A percentile compares a stretch with the other conserved stretches of the same genome.
These are phyloP conservation scores for Kurtzmaniella quercitrusa DNA, from an alignment of 1,139 yeast species.

Conservation along the genomic window DNA sequence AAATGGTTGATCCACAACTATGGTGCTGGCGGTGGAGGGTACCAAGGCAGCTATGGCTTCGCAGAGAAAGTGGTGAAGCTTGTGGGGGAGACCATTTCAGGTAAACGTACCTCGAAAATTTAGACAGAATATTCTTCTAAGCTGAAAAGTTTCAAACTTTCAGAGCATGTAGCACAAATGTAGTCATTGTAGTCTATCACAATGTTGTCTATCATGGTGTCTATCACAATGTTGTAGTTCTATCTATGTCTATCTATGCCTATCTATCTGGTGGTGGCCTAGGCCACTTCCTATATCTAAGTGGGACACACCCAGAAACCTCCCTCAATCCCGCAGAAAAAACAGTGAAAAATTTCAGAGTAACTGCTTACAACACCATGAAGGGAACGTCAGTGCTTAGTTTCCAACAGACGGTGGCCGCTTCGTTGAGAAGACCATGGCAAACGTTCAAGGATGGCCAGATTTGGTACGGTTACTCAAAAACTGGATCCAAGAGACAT, in stretches of 20 bases:
- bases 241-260: too few relatives aligned
- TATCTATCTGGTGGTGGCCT: too few relatives aligned
- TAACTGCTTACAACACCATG: constrained; percentile 30
- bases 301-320: too few relatives aligned
- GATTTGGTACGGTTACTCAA: constrained; percentile 73
- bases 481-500: constrained; percentile 79
- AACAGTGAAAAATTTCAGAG: constrained; percentile 1
- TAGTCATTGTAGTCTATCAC: too few relatives aligned
- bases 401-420: constrained; percentile 51
- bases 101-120: not conserved
- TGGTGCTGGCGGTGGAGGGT: constrained; percentile 55
- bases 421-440: constrained; percentile 80
- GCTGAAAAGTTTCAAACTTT: not conserved
- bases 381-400: constrained; percentile 46
- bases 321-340: not conserved
- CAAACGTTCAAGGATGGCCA: constrained; percentile 79
- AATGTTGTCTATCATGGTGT: too few relatives aligned
- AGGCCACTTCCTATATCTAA: too few relatives aligned
- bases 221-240: too few relatives aligned
- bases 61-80: constrained; percentile 23
- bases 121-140: not conserved
- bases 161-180: not conserved
- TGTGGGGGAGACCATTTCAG: constrained; percentile 7
- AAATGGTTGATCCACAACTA: constrained; percentile 44
- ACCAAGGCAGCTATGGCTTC: constrained; percentile 46